Conservation (phyloP, 306 rosid genomes). For the Ormosia semicastrata region DNA sequence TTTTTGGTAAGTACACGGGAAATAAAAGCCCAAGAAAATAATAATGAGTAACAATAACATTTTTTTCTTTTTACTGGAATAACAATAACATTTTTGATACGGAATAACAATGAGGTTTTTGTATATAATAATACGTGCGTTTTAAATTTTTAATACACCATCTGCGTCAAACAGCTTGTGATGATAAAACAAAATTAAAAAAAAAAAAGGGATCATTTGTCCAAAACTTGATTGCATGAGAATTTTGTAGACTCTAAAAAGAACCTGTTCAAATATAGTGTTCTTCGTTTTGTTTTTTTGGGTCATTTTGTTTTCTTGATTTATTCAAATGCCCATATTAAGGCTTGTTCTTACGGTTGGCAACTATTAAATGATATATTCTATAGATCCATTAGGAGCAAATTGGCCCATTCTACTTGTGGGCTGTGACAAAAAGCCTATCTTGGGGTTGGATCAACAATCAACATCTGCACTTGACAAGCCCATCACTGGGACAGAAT, state of each 20-base stretch:
- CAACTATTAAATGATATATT: too few species aligned
- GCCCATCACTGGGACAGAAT: neutral
- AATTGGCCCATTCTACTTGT: neutral
- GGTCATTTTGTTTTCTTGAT: too few species aligned
- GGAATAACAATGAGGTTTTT: too few species aligned
- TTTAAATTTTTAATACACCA: too few species aligned
- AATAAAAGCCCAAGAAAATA: too few species aligned
- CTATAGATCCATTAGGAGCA: neutral
- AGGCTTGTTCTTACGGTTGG: neutral
- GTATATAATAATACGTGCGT: too few species aligned
- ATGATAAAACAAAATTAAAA: too few species aligned
- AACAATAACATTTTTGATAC: too few species aligned
- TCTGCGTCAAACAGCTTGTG: too few species aligned
- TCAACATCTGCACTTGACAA: neutral
- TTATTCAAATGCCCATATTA: neutral
- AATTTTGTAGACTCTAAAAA: neutral
- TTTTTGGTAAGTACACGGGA: neutral
- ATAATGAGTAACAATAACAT: too few species aligned
- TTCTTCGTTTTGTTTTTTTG: neutral
- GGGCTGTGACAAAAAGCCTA: neutral
- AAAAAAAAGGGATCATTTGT: too few species aligned
- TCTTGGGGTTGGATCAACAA: neutral
- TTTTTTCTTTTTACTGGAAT: too few species aligned
- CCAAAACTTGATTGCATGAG: neutral
- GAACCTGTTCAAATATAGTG: neutral